Evolutionary conservation across 1,139 yeast genomes (phyloP).

Genomic region (Pneumocystis jirovecii): DNA sequence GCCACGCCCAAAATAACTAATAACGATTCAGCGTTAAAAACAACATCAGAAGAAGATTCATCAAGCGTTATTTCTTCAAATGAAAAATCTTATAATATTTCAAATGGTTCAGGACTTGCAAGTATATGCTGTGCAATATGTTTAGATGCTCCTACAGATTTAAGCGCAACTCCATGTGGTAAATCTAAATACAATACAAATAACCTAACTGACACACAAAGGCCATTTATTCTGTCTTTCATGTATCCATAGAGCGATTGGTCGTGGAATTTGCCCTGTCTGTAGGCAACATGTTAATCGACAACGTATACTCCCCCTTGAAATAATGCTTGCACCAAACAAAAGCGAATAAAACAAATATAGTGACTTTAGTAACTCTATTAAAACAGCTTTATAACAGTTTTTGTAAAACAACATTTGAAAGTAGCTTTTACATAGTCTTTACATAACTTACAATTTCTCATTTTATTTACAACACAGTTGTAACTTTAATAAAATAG

Average conservation of each 20-base stretch:
- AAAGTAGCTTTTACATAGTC: background rate
- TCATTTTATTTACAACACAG: too few species aligned
- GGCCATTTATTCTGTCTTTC: background rate
- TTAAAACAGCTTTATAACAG: background rate
- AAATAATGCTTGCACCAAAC: background rate
- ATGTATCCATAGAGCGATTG: background rate
- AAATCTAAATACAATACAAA: background rate
- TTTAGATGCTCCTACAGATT: background rate
- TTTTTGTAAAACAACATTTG: too few species aligned
- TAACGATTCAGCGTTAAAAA: background rate
- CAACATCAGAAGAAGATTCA: background rate
- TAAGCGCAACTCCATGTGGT: conserved; percentile 1
- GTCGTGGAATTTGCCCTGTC: background rate
- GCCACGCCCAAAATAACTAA: background rate
- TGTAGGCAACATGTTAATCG: background rate
- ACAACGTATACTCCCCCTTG: background rate
- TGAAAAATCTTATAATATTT: too few species aligned
- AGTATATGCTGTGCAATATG: background rate
- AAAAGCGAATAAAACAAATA: background rate
- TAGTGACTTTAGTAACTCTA: background rate
- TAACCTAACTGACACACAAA: background rate
- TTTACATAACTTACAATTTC: too few species aligned
- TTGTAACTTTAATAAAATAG: too few species aligned
- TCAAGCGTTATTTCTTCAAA: background rate
- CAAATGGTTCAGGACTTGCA: background rate